A percentile compares a stretch with the other conserved stretches of the same genome.
Evolutionary conservation across 1,139 yeast species (phyloP).

Genomic region (Zygosaccharomyces sapae): DNA sequence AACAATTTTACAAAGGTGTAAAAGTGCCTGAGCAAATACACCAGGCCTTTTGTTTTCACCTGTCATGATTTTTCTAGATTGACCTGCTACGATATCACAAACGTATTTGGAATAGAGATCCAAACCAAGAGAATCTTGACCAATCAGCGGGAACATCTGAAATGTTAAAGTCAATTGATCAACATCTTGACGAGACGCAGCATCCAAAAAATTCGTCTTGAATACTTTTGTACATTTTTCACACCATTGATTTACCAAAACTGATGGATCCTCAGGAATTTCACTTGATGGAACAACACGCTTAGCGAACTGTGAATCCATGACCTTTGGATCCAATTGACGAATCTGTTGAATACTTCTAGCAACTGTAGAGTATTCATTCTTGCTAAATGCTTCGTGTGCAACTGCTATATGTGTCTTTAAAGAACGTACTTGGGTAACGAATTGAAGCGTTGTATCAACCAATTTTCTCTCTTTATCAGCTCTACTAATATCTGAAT

Average conservation of each 20-base stretch:
- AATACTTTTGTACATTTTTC: conserved; percentile 55
- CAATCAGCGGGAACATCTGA: conserved; percentile 82
- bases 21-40: conserved; percentile 62
- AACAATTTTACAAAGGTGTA: conserved; percentile 77
- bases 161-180: conserved; percentile 60
- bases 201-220: conserved; percentile 58
- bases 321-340: conserved; percentile 52
- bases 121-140: conserved; percentile 67
- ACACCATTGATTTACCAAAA: conserved; percentile 55
- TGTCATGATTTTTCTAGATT: conserved; percentile 50
- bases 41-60: conserved; percentile 36
- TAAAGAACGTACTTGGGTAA: conserved; percentile 58
- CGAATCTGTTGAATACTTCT: conserved; percentile 67
- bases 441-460: conserved; percentile 59
- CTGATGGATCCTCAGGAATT: conserved; percentile 75
- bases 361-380: conserved; percentile 62
- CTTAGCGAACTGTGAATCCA: conserved; percentile 70
- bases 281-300: conserved; percentile 87
- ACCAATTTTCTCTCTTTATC: conserved; percentile 72
- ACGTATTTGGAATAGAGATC: conserved; percentile 80
- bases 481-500: conserved; percentile 62
- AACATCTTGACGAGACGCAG: conserved; percentile 62
- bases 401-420: conserved; percentile 31
- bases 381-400: conserved; percentile 33
- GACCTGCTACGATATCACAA: conserved; percentile 76